Conservation (phyloP, 129 eudicot genomes). For the Helianthus tuberosus region DNA sequence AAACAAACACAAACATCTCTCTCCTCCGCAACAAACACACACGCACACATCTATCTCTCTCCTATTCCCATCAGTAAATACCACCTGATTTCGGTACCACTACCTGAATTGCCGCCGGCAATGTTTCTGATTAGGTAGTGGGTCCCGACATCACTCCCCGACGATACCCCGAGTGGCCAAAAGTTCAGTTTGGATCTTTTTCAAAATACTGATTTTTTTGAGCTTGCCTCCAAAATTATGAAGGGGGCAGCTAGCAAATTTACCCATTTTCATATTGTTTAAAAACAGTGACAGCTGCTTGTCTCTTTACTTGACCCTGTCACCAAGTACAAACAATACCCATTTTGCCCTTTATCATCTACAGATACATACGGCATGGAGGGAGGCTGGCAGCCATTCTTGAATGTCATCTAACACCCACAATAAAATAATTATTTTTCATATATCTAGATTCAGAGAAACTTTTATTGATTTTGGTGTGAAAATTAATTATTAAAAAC, state of each 20-base stretch:
- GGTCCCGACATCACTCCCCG: too few species aligned
- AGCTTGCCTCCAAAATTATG: slow-evolving; percentile 22
- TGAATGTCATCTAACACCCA: background rate
- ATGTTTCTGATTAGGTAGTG: too few species aligned
- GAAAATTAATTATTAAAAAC: background rate
- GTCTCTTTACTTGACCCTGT: slow-evolving; percentile 21
- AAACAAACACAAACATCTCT: too few species aligned
- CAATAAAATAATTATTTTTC: background rate
- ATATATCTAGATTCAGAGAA: too few species aligned
- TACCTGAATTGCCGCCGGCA: too few species aligned
- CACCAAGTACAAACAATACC: slow-evolving; percentile 14
- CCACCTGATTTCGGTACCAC: too few species aligned
- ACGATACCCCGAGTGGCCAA: too few species aligned
- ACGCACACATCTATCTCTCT: too few species aligned
- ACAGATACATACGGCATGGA: background rate
- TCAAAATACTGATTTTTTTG: background rate
- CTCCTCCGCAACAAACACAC: too few species aligned
- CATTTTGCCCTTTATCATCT: slow-evolving; percentile 21
- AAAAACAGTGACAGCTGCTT: slow-evolving; percentile 32
- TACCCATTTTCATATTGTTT: slow-evolving; percentile 6
- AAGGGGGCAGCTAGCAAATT: slow-evolving; percentile 23
- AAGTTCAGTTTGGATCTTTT: background rate
- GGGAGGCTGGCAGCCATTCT: background rate
- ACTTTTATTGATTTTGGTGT: background rate
- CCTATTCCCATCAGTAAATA: too few species aligned